Base-by-base conservation (phyloP, 2,329 filamentous ascomycete genomes). In the Aspergillus ochraceoroseus region DNA sequence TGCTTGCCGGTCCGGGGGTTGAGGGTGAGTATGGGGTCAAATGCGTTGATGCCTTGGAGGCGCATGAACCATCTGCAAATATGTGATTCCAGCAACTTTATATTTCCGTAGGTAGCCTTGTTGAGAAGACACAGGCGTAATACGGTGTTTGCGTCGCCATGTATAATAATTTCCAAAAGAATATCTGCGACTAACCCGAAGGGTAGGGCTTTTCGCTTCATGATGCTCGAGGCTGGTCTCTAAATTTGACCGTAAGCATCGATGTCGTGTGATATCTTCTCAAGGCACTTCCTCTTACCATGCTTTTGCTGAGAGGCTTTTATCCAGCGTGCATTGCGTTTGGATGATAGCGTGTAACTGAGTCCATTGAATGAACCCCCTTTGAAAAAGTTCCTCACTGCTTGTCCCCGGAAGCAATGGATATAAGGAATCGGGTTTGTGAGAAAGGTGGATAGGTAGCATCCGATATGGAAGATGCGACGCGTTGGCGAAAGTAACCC, bases 1-100 rank as follows among this genome's bases (percentile, higher is more conserved):
- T 46, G 49, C n/a, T 51, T 47, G 18, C 56, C 52, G 7, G 49
- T 58, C 34, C 37, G 43, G 5, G 50, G 49, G 18, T 58, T 44
- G 20, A 59, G 30, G 8, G 67, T 61, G 48, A 82, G 78, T 9
- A 80, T 72, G 6, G 65, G 63, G 46, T 79, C 70, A 49, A 82
- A 82, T 7, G 74, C 75, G 17, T 75, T 67, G 3, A 72, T 74
- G 38, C 80, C 80, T 50, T 74, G 67, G n/a, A 42, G 35, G 12
- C 54, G 56, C 44, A 58, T 51, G 32, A 58, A 59, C 40, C 49
- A 54, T n/a, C 38, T 43, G 27, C 56, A 59, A 19, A 59, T 53
- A 19, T 58, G 49, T 13, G 48, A 45, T 29, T 59, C 56, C 17
- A 58, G 45, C 5, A 47, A 28, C 36, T 52, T 54, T 36, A 58